Conservation (phyloP, 1,284 basidiomycete species). For the Cutaneotrichosporon sp. region DNA sequence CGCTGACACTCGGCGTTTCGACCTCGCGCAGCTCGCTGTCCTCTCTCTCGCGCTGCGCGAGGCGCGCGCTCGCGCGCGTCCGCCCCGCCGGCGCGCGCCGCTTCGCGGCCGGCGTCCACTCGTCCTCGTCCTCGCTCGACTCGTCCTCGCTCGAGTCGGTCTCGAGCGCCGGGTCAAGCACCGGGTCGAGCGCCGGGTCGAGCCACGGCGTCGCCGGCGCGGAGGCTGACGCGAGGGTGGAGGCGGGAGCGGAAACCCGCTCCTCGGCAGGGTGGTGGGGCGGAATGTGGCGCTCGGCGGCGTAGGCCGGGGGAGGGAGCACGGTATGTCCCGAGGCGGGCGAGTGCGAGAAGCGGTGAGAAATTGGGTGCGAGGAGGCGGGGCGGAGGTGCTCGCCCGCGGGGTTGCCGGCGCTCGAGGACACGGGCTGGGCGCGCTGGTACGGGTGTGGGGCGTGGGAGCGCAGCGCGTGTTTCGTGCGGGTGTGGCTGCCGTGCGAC, state of each 20-base stretch:
- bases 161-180: neutral
- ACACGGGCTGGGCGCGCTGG: neutral
- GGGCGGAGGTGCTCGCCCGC: neutral
- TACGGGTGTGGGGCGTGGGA: neutral
- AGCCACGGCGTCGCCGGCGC: neutral
- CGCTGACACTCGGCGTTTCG: neutral
- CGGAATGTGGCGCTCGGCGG: neutral
- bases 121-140: slow-evolving; percentile 3
- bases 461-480: neutral
- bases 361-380: neutral
- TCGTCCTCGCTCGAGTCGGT: neutral
- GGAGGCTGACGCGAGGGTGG: neutral
- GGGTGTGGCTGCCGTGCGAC: neutral
- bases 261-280: neutral
- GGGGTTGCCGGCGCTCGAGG: neutral
- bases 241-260: neutral
- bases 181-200: neutral
- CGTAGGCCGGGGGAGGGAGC: neutral
- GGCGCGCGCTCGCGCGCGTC: neutral
- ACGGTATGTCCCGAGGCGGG: neutral
- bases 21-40: neutral
- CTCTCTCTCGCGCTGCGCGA: neutral
- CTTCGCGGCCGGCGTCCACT: slow-evolving; percentile 1
- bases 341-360: neutral
- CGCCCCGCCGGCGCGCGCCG: neutral